Evolutionary conservation across 306 rosid species (phyloP), one percentile per base, ranked within the genome.

Genomic region (Astragalus membranaceus): DNA sequence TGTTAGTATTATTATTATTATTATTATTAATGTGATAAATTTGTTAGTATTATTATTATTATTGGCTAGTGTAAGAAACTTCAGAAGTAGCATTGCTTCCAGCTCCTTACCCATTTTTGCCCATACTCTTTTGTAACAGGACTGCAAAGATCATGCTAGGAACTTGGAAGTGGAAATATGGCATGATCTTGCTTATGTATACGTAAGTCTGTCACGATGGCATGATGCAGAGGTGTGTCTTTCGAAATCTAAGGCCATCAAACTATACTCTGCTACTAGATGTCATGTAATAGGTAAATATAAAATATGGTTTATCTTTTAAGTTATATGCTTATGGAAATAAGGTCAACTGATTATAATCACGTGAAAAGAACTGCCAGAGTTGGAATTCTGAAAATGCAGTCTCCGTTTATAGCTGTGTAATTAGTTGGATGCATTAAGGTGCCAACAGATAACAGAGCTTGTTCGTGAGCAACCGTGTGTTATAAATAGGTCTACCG

Each of bases 111-210:
- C 51, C 35, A 5, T 37, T 69, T 48, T 42, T 36, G 35, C 20
- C 57, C 23, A 23, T 44, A 5, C 20, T 54, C 41, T 52, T 52
- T 15, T 55, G 72, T 75, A 81, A 69, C 91, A 94, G 96, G 80
- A 82, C 52, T 69, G 60, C 37, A 78, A 79, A 83, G 82, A 77
- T 70, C 68, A 48, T 37, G 79, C 68, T 26, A 81, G 82, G 83
- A 87, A 82, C 70, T 79, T 91, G 82, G 91, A 95, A 83, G 32
- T 80, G 82, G 95, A 91, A 78, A 76, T 81, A 72, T 95, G 96
- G 97, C 92, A 87, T 79, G 97, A 89, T 64, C 85, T 95, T 73
- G 88, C 97, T 67, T 66, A 69, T 75, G 64, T 89, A 29, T 95
- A 95, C 67, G 80, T 89, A 79, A 76, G 75, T 55, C 77, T 89